Evolutionary conservation across 2,329 filamentous ascomycete genomes (phyloP).

Genomic region (Arthrobotrys pseudoclavata): DNA sequence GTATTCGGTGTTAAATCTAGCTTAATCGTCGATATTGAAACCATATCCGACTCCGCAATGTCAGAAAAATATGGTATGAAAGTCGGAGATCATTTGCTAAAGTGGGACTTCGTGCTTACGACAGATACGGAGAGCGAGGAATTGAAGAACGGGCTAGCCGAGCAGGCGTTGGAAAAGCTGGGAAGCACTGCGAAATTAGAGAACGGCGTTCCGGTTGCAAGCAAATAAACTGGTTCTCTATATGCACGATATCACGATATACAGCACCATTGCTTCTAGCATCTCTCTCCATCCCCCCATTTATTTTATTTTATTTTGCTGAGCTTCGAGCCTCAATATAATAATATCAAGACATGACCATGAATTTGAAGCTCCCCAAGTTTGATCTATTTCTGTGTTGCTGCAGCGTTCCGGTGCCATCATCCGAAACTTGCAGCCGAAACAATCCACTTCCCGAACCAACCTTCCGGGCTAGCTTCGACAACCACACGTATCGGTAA

Average conservation of each 20-base stretch:
- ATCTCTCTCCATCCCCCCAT: background rate
- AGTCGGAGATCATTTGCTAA: constrained; percentile 75
- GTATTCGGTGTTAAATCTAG: constrained; percentile 90
- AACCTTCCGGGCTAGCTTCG: constrained; percentile 10
- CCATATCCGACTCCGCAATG: constrained; percentile 70
- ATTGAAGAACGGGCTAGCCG: constrained; percentile 76
- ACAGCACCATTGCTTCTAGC: background rate
- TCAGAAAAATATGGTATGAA: constrained; percentile 75
- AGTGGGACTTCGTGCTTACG: constrained; percentile 83
- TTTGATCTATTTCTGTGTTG: constrained; percentile 27
- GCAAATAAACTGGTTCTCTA: constrained; percentile 65
- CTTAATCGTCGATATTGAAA: constrained; percentile 76
- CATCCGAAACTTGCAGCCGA: constrained; percentile 58
- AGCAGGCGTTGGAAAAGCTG: constrained; percentile 76
- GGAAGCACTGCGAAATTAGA: constrained; percentile 79
- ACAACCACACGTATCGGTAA: constrained; percentile 25
- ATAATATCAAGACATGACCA: background rate
- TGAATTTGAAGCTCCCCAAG: too few relatives aligned
- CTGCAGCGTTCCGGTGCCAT: constrained; percentile 34
- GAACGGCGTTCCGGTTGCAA: constrained; percentile 81
- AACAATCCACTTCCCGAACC: constrained; percentile 52
- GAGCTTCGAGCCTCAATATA: background rate
- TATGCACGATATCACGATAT: background rate
- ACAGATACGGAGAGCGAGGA: constrained; percentile 77
- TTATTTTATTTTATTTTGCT: background rate